phyloP scores from a whole-genome alignment of 148 eudicot genomes.

The Amaranthus cruentus region DNA sequence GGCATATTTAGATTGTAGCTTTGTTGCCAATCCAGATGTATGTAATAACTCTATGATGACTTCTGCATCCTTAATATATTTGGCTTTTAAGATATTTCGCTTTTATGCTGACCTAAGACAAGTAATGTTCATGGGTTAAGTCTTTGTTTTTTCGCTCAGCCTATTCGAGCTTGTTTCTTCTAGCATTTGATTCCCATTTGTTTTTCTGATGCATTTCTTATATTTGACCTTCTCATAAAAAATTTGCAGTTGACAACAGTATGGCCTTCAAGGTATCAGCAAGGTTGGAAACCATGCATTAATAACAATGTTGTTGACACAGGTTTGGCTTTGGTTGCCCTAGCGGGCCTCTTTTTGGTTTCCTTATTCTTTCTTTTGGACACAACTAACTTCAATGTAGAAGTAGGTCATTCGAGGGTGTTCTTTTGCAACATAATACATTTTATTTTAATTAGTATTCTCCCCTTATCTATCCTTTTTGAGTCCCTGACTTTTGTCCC shows the following conservation, averaged over 20 bases:
- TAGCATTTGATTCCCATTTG: neutral
- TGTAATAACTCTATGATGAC: neutral
- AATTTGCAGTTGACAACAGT: constrained; percentile 63
- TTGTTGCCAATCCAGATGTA: neutral
- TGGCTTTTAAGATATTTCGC: neutral
- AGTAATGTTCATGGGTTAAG: neutral
- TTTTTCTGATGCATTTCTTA: constrained; percentile 3
- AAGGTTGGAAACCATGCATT: constrained; percentile 74
- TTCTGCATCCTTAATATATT: neutral
- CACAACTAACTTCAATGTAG: neutral
- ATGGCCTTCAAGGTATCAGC: constrained; percentile 64
- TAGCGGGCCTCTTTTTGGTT: constrained; percentile 1
- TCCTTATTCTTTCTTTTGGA: neutral
- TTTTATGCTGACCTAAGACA: neutral
- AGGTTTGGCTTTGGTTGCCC: constrained; percentile 49
- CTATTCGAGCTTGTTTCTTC: neutral
- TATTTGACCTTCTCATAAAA: constrained; percentile 11
- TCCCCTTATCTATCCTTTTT: neutral
- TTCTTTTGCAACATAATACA: neutral
- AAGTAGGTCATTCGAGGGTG: neutral
- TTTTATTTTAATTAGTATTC: neutral
- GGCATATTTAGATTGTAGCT: neutral
- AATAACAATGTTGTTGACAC: constrained; percentile 40
- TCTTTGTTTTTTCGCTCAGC: neutral
- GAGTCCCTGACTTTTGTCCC: constrained; percentile 16